Conservation (phyloP, 208 protist species). For the Angomonas ambiguus region DNA sequence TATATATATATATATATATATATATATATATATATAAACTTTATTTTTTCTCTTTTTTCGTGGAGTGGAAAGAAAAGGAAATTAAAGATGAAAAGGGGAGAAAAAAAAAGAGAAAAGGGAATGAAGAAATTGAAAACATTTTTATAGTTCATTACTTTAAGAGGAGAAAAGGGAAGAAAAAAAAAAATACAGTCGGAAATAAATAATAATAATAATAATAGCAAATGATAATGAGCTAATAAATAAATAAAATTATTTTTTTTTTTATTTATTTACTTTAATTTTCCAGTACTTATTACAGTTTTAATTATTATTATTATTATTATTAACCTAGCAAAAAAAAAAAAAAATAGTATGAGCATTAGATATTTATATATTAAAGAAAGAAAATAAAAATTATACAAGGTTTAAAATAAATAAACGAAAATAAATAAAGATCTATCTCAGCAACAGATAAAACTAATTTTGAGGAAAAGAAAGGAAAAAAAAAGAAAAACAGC, state of each 20-base stretch:
- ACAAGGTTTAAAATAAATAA: neutral
- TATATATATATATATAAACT: slow-evolving; percentile 5
- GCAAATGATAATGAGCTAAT: neutral
- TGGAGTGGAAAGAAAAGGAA: too few relatives aligned
- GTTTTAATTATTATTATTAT: neutral
- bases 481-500: slow-evolving; percentile 8
- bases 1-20: slow-evolving; percentile 8
- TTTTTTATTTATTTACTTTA: neutral
- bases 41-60: too few relatives aligned
- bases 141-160: neutral
- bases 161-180: neutral
- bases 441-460: too few relatives aligned
- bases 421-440: neutral
- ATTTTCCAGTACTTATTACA: neutral
- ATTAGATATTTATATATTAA: neutral
- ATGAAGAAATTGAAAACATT: neutral
- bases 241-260: neutral
- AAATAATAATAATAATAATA: neutral
- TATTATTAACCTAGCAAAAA: neutral
- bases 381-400: neutral
- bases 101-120: neutral
- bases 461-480: neutral
- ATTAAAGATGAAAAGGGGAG: neutral
- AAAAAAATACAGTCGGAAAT: neutral
- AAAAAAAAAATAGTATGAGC: neutral